phyloP scores from a whole-genome alignment of 164 flowering plant genomes.

The Nymphaea thermarum region DNA sequence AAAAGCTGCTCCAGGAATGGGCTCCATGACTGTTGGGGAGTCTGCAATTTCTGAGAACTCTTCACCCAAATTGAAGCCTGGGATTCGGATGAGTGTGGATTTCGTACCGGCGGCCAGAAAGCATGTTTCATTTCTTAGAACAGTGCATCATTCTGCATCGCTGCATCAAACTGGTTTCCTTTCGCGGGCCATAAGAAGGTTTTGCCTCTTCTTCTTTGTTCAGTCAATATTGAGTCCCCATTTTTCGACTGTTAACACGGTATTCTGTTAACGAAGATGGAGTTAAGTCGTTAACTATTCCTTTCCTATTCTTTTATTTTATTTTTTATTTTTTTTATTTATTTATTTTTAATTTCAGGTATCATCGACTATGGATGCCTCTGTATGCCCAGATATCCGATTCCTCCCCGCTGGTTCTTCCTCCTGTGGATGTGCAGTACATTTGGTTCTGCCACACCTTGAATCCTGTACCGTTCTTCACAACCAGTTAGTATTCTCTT shows the following conservation, averaged over 20 bases:
- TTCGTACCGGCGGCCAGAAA: conserved; percentile 67
- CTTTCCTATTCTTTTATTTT: not conserved
- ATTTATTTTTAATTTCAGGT: conserved; percentile 26
- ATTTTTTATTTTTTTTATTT: no score
- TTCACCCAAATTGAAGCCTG: not conserved
- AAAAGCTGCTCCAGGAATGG: not conserved
- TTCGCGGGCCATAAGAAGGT: conserved; percentile 66
- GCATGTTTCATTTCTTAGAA: conserved; percentile 38
- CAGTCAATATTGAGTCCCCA: not conserved
- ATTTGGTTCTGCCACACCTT: conserved; percentile 94
- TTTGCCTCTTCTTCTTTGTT: not conserved
- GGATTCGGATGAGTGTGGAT: conserved; percentile 36
- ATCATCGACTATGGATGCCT: conserved; percentile 94
- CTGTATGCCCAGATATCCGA: conserved; percentile 36
- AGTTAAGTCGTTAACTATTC: not conserved
- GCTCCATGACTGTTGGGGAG: not conserved
- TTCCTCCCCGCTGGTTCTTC: conserved; percentile 52
- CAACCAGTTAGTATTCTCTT: not conserved
- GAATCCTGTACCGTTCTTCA: conserved; percentile 39
- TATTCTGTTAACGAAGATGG: not conserved
- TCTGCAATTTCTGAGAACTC: not conserved
- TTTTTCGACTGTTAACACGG: not conserved
- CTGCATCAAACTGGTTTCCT: conserved; percentile 37
- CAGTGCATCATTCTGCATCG: conserved; percentile 50
- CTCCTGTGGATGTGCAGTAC: conserved; percentile 89